Percentiles rank a stretch among this genome's conserved stretches.
Evolutionary conservation across 2,329 filamentous ascomycete species (phyloP).

Genomic region (Alternaria dauci): DNA sequence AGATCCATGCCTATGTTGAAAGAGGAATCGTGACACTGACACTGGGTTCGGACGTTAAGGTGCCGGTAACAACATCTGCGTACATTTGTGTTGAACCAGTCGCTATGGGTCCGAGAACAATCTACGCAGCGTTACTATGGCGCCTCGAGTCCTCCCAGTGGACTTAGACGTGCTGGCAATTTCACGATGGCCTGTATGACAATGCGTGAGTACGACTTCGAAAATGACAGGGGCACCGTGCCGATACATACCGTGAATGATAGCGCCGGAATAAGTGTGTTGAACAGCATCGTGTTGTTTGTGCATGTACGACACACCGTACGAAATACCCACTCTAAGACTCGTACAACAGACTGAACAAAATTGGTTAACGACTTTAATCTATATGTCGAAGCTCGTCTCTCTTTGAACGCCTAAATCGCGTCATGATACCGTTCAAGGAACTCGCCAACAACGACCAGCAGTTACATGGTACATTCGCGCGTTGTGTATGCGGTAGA

Average conservation of each 20-base stretch:
- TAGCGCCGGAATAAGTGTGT: not conserved
- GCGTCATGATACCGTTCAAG: not conserved
- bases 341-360: not conserved
- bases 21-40: not conserved
- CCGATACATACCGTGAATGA: not conserved
- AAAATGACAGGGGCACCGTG: not conserved
- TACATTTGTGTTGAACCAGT: constrained; percentile 2
- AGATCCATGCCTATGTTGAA: not conserved
- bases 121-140: not conserved
- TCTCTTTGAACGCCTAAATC: not conserved
- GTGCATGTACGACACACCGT: not conserved
- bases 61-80: constrained; percentile 3
- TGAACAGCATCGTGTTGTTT: not conserved
- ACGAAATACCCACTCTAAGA: not conserved
- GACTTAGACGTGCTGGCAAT: not conserved
- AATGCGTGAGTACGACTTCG: not conserved
- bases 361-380: not conserved
- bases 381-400: not conserved
- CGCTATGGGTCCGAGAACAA: not conserved
- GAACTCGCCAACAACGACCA: not conserved
- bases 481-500: not conserved
- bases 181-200: not conserved
- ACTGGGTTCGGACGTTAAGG: constrained; percentile 1
- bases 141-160: not conserved
- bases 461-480: not conserved